Evolutionary conservation across 2,329 filamentous ascomycete genomes (phyloP).

Genomic region (Botrytis porri): DNA sequence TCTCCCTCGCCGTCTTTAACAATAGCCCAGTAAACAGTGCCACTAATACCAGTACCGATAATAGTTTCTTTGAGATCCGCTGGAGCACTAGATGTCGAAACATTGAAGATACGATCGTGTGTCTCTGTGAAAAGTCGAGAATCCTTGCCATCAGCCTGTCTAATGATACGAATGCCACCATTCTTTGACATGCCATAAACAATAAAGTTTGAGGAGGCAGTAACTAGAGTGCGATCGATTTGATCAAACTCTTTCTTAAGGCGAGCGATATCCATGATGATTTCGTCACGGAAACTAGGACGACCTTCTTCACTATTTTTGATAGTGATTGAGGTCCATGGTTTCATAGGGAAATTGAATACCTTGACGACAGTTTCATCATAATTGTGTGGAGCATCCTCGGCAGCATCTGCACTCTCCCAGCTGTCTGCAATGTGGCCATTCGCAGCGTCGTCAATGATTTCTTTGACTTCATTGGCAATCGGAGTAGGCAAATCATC

Average conservation of each 20-base stretch:
- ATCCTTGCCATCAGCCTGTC: slow-evolving; percentile 89
- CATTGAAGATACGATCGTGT: slow-evolving; percentile 92
- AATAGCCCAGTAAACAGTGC: slow-evolving; percentile 93
- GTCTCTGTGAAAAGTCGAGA: slow-evolving; percentile 89
- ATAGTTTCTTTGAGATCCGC: slow-evolving; percentile 71
- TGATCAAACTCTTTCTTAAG: slow-evolving; percentile 98
- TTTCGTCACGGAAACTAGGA: slow-evolving; percentile 69
- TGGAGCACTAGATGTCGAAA: slow-evolving; percentile 72
- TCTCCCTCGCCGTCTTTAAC: slow-evolving; percentile 76
- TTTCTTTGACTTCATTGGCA: slow-evolving; percentile 55
- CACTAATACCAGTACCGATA: slow-evolving; percentile 89
- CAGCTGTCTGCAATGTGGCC: slow-evolving; percentile 74
- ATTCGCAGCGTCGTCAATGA: slow-evolving; percentile 53
- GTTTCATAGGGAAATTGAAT: slow-evolving; percentile 94
- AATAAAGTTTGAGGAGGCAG: slow-evolving; percentile 87
- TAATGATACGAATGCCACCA: slow-evolving; percentile 87
- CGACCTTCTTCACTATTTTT: slow-evolving; percentile 54
- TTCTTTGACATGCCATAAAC: slow-evolving; percentile 92
- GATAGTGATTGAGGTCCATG: slow-evolving; percentile 87
- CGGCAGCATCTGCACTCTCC: slow-evolving; percentile 78
- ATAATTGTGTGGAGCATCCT: slow-evolving; percentile 60
- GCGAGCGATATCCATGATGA: slow-evolving; percentile 87
- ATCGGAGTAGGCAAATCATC: slow-evolving; percentile 53
- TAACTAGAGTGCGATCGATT: slow-evolving; percentile 88
- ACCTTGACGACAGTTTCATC: slow-evolving; percentile 68